Percentiles rank a stretch among this genome's conserved stretches.
Evolutionary conservation across 129 eudicot species (phyloP).

Genomic region (Lactuca sativa): DNA sequence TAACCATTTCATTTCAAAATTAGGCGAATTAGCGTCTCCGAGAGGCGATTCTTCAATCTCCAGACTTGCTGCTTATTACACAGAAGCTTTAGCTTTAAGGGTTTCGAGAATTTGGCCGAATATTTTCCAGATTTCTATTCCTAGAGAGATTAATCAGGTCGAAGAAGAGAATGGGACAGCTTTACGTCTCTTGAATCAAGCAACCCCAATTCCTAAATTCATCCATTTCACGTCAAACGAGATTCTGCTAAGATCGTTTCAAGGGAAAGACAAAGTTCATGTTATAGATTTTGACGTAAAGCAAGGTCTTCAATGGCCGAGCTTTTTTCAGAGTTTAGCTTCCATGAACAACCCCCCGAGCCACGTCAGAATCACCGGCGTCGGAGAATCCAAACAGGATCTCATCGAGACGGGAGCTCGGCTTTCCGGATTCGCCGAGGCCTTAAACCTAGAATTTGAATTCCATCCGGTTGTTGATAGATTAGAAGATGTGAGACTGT

Average conservation of each 20-base stretch:
- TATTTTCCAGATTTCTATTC: conserved; percentile 53
- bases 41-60: conserved; percentile 57
- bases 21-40: conserved; percentile 90
- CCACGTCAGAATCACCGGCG: conserved; percentile 83
- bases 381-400: conserved; percentile 90
- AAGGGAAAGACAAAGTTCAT: conserved; percentile 80
- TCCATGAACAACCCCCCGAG: conserved; percentile 63
- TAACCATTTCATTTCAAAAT: conserved; percentile 52
- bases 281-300: conserved; percentile 84
- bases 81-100: conserved; percentile 77
- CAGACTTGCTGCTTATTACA: conserved; percentile 77
- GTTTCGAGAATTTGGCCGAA: conserved; percentile 78
- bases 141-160: conserved; percentile 51
- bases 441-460: conserved; percentile 65
- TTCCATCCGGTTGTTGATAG: conserved; percentile 90
- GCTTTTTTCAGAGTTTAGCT: conserved; percentile 85
- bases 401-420: conserved; percentile 82
- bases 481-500: conserved; percentile 83
- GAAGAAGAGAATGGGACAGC: conserved; percentile 71
- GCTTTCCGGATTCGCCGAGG: conserved; percentile 67
- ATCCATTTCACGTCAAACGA: conserved; percentile 90
- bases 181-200: conserved; percentile 69
- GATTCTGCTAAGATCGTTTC: conserved; percentile 73
- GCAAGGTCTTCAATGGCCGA: conserved; percentile 97
- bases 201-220: conserved; percentile 75